These are phyloP conservation scores for Rhizopogon vinicolor DNA, from an alignment of 768 basidiomycete genomes.

Conservation along the genomic window DNA sequence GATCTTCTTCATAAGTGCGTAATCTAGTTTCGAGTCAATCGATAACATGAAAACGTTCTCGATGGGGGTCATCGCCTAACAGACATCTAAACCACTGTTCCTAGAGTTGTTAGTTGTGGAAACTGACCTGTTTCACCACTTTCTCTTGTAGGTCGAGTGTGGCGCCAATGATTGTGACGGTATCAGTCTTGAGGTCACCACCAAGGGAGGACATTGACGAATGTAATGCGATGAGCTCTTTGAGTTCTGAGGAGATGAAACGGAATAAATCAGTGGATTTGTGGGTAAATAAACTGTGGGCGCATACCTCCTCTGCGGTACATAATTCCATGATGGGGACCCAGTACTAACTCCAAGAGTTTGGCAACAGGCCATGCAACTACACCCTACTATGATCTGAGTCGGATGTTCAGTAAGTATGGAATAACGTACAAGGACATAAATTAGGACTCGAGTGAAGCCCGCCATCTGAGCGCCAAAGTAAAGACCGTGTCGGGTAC, in stretches of 20 bases:
- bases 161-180: slow-evolving; percentile 85
- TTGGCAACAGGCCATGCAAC: slow-evolving; percentile 87
- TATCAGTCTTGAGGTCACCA: slow-evolving; percentile 83
- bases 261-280: neutral
- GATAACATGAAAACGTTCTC: slow-evolving; percentile 82
- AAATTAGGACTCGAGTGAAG: slow-evolving; percentile 64
- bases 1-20: slow-evolving; percentile 70
- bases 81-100: neutral
- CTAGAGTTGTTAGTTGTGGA: neutral
- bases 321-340: slow-evolving; percentile 86
- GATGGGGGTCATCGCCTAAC: slow-evolving; percentile 81
- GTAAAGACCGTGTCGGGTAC: slow-evolving; percentile 84
- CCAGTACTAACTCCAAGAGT: slow-evolving; percentile 70
- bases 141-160: slow-evolving; percentile 89
- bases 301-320: slow-evolving; percentile 68
- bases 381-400: slow-evolving; percentile 42
- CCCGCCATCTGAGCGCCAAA: slow-evolving; percentile 85
- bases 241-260: slow-evolving; percentile 49
- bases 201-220: slow-evolving; percentile 66
- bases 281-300: neutral
- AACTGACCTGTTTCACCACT: slow-evolving; percentile 57
- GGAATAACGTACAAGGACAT: slow-evolving; percentile 47
- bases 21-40: slow-evolving; percentile 80
- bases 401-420: neutral
- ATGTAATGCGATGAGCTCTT: slow-evolving; percentile 90